phyloP scores from a whole-genome alignment of 805 yeast species.

The Groenewaldozyma salmanticensis region DNA sequence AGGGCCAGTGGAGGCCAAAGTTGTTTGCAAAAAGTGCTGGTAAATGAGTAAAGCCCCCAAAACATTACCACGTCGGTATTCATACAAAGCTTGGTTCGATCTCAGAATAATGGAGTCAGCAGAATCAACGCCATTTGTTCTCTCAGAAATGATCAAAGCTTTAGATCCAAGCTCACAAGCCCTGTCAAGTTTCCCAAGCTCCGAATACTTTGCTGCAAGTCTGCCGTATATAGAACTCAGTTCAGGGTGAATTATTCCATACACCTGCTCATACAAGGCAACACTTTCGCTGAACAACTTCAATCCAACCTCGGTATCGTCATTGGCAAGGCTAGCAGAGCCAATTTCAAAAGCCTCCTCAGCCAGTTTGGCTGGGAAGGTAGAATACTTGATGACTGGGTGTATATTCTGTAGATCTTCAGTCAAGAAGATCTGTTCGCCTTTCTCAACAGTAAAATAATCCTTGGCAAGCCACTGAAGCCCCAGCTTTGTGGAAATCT shows the following conservation, averaged over 20 bases:
- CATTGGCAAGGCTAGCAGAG: slow-evolving; percentile 20
- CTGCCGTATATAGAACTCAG: slow-evolving; percentile 61
- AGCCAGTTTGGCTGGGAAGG: slow-evolving; percentile 54
- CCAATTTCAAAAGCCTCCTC: slow-evolving; percentile 52
- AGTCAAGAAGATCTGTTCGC: slow-evolving; percentile 36
- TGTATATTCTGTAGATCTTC: slow-evolving; percentile 59
- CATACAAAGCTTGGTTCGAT: slow-evolving; percentile 66
- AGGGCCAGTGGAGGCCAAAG: slow-evolving; percentile 49
- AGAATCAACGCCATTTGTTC: slow-evolving; percentile 73
- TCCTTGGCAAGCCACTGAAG: slow-evolving; percentile 64
- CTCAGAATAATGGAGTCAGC: slow-evolving; percentile 63
- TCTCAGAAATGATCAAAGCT: slow-evolving; percentile 65
- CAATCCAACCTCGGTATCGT: slow-evolving; percentile 42
- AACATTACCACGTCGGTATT: slow-evolving; percentile 48
- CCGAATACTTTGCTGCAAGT: slow-evolving; percentile 58
- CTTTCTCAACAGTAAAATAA: slow-evolving; percentile 36
- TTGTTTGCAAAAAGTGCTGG: slow-evolving; percentile 47
- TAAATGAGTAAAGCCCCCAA: slow-evolving; percentile 54
- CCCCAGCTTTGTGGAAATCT: slow-evolving; percentile 69
- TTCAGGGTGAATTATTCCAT: slow-evolving; percentile 71
- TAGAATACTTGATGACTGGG: slow-evolving; percentile 68
- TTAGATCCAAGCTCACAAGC: slow-evolving; percentile 60
- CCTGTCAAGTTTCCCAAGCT: slow-evolving; percentile 42
- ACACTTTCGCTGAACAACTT: slow-evolving; percentile 60
- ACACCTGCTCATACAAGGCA: slow-evolving; percentile 68